Percentiles rank a stretch among this genome's conserved stretches.
Conservation (phyloP, 2,329 filamentous ascomycete genomes). For the Periglandula ipomoeae region DNA sequence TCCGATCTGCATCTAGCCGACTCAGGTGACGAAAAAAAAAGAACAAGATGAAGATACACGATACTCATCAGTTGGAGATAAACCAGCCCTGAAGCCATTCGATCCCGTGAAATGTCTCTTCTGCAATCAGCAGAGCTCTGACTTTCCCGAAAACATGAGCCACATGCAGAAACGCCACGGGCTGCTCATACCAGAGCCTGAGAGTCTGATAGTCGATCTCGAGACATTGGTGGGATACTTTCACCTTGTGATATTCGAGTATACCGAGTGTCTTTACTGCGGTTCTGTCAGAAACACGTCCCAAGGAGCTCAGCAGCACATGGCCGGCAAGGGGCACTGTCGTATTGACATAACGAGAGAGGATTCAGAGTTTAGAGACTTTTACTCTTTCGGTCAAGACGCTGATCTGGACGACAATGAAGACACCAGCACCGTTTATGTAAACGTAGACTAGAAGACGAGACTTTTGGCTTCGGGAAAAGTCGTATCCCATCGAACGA, state of each 20-base stretch:
- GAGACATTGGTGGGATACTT: conserved; percentile 39
- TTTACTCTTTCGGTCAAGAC: no score
- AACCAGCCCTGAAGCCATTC: no score
- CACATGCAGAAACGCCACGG: conserved; percentile 43
- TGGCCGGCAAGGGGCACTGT: conserved; percentile 40
- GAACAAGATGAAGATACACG: no score
- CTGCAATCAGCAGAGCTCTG: conserved; percentile 22
- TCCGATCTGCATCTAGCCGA: no score
- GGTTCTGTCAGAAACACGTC: conserved; percentile 31
- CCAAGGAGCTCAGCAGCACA: conserved; percentile 41
- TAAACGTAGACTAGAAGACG: no score
- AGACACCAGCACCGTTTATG: no score
- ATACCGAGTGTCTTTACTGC: conserved; percentile 42
- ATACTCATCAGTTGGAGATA: no score
- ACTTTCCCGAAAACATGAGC: conserved; percentile 26
- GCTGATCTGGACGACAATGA: no score
- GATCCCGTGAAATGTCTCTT: conserved; percentile 30
- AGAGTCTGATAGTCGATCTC: conserved; percentile 33
- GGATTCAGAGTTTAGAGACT: conserved; percentile 29
- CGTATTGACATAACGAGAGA: conserved; percentile 26
- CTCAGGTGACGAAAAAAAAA: no score
- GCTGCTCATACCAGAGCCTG: conserved; percentile 30
- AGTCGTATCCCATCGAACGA: no score
- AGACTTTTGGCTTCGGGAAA: no score
- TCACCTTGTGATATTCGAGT: conserved; percentile 36